A percentile compares a stretch with the other conserved stretches of the same genome.
Evolutionary conservation across 345 rosid genomes (phyloP).

Genomic region (Geranium brycei): DNA sequence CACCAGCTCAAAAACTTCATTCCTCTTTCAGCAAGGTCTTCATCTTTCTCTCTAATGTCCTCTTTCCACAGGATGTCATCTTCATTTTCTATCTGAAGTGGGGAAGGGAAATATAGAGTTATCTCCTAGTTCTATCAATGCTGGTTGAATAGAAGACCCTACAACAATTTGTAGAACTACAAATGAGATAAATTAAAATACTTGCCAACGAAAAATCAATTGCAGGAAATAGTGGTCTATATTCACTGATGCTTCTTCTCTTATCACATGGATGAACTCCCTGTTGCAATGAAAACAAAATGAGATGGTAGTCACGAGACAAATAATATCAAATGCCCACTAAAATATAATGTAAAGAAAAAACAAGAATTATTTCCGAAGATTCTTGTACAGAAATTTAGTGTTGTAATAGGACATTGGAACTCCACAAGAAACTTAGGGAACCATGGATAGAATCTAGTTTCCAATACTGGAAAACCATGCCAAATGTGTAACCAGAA

Average conservation of each 20-base stretch:
- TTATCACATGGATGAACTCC: slow-evolving; percentile 82
- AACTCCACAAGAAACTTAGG: too few relatives aligned
- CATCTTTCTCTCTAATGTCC: slow-evolving; percentile 41
- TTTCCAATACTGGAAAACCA: too few relatives aligned
- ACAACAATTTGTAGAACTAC: background rate
- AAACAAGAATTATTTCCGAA: background rate
- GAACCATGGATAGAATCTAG: too few relatives aligned
- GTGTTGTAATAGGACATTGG: too few relatives aligned
- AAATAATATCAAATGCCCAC: background rate
- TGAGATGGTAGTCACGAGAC: background rate
- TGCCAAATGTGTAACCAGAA: too few relatives aligned
- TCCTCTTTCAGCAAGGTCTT: slow-evolving; percentile 60
- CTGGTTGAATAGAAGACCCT: background rate
- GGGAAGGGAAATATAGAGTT: background rate
- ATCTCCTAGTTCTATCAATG: background rate
- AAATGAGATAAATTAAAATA: slow-evolving; percentile 7
- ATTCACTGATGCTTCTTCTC: slow-evolving; percentile 49
- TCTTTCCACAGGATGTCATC: slow-evolving; percentile 46
- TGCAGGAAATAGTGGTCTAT: slow-evolving; percentile 53
- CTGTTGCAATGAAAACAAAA: slow-evolving; percentile 18
- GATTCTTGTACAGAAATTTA: too few relatives aligned
- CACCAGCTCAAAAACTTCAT: slow-evolving; percentile 58
- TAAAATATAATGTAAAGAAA: background rate
- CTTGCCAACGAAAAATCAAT: slow-evolving; percentile 72
- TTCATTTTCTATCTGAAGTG: slow-evolving; percentile 41